Conservation (phyloP, 2,329 filamentous ascomycete genomes). For the Atkinsonella texensis region DNA sequence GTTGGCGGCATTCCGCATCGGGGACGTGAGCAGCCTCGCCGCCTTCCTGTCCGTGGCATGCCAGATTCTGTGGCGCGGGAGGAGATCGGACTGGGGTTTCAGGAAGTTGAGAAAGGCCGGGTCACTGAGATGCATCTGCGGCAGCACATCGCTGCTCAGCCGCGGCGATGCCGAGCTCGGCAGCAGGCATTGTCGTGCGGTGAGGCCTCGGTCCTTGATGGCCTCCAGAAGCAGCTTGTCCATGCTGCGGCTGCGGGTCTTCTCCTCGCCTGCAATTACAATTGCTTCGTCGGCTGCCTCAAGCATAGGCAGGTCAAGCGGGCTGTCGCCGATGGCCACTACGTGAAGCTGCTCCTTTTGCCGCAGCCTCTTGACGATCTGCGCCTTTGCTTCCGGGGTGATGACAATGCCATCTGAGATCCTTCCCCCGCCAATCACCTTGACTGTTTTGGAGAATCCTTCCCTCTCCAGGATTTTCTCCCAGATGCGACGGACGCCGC, state of each 20-base stretch:
- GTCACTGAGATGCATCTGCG: conserved; percentile 23
- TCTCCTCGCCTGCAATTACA: conserved; percentile 40
- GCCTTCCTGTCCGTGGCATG: conserved; percentile 33
- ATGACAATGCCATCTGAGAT: conserved; percentile 37
- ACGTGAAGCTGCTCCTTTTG: conserved; percentile 29
- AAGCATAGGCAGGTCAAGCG: conserved; percentile 47
- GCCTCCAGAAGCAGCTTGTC: conserved; percentile 29
- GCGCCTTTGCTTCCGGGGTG: conserved; percentile 36
- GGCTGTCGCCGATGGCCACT: conserved; percentile 49
- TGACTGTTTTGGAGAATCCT: conserved; percentile 28
- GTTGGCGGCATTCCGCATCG: conserved; percentile 37
- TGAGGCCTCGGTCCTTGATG: conserved; percentile 27
- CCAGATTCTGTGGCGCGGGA: conserved; percentile 12
- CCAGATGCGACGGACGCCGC: conserved; percentile 42
- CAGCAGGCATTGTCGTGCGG: conserved; percentile 34
- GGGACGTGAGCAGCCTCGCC: conserved; percentile 38
- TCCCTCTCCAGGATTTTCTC: conserved; percentile 35
- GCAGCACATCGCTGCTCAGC: conserved; percentile 30
- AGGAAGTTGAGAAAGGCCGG: conserved; percentile 11
- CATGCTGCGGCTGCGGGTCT: conserved; percentile 39
- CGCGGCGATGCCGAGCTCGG: conserved; percentile 26
- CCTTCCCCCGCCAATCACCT: conserved; percentile 40
- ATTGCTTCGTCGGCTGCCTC: conserved; percentile 37
- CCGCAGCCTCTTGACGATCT: conserved; percentile 30
- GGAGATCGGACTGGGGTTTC: conserved; percentile 1